These are phyloP conservation scores for Lignosus rhinocerotis DNA, from an alignment of 1,284 basidiomycete genomes.

Conservation along the genomic window DNA sequence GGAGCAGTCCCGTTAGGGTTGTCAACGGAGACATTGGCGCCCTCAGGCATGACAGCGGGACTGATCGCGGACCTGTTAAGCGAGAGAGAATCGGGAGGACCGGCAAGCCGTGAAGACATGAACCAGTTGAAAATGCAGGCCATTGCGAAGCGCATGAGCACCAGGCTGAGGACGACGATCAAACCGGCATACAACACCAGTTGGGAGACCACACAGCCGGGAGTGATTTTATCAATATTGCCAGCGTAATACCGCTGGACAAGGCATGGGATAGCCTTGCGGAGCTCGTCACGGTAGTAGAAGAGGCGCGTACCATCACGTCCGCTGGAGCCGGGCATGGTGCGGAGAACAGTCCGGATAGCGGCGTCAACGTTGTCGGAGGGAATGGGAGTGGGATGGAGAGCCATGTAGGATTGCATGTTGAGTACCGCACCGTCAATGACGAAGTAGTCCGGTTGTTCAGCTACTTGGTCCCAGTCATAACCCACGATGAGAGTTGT, in stretches of 20 bases:
- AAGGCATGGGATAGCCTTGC: slow-evolving; percentile 76
- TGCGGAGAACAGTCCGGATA: slow-evolving; percentile 73
- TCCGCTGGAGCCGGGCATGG: slow-evolving; percentile 55
- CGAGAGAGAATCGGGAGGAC: slow-evolving; percentile 66
- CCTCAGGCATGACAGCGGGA: slow-evolving; percentile 94
- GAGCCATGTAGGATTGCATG: slow-evolving; percentile 82
- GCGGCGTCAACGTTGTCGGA: slow-evolving; percentile 82
- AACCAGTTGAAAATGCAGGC: slow-evolving; percentile 98
- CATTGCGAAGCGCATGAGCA: slow-evolving; percentile 93
- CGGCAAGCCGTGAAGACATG: slow-evolving; percentile 77
- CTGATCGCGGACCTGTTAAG: slow-evolving; percentile 80
- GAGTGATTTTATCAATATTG: slow-evolving; percentile 94
- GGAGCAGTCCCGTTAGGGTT: slow-evolving; percentile 91
- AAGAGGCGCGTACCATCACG: slow-evolving; percentile 91
- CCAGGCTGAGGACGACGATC: slow-evolving; percentile 88
- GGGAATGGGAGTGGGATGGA: slow-evolving; percentile 69
- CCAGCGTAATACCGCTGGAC: slow-evolving; percentile 87
- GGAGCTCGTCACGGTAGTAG: slow-evolving; percentile 67
- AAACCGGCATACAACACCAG: slow-evolving; percentile 92
- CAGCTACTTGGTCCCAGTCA: slow-evolving; percentile 82
- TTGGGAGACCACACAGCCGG: slow-evolving; percentile 91
- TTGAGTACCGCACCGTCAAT: slow-evolving; percentile 95
- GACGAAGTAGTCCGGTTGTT: slow-evolving; percentile 75
- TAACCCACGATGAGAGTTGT: slow-evolving; percentile 77
- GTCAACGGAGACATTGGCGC: slow-evolving; percentile 88